Conservation (phyloP, 192 early-diverging fungal genomes). For the Cetraspora pellucida region DNA sequence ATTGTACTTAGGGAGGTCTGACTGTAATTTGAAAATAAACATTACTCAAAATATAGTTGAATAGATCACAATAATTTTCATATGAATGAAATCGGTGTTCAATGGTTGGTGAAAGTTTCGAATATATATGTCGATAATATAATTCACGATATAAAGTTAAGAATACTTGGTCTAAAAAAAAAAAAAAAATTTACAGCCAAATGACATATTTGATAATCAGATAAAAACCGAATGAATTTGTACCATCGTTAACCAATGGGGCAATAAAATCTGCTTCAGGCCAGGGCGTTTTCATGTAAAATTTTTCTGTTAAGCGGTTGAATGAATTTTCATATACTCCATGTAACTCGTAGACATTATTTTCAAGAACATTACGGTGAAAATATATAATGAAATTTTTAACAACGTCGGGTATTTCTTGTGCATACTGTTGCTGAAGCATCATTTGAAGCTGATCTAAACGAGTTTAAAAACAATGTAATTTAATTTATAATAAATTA, state of each 20-base stretch:
- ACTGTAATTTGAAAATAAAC: background rate
- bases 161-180: slow-evolving; percentile 74
- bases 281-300: slow-evolving; percentile 86
- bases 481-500: background rate
- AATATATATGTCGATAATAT: slow-evolving; percentile 96
- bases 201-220: too few relatives aligned
- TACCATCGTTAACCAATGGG: slow-evolving; percentile 82
- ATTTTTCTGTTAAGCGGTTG: slow-evolving; percentile 90
- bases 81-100: slow-evolving; percentile 92
- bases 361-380: slow-evolving; percentile 76
- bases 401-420: slow-evolving; percentile 81
- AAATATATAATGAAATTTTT: slow-evolving; percentile 84
- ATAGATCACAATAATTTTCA: slow-evolving; percentile 95
- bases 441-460: slow-evolving; percentile 18
- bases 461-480: background rate
- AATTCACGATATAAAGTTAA: slow-evolving; percentile 94
- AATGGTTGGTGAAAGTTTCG: slow-evolving; percentile 84
- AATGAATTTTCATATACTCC: slow-evolving; percentile 89
- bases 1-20: too few relatives aligned
- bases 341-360: slow-evolving; percentile 83
- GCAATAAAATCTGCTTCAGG: slow-evolving; percentile 84
- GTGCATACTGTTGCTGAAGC: slow-evolving; percentile 42
- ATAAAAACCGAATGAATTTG: background rate
- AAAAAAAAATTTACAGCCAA: background rate
- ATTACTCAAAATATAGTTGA: slow-evolving; percentile 92